A percentile compares a stretch with the other conserved stretches of the same genome.
phyloP scores from a whole-genome alignment of 306 rosid species.

The Ormosia emarginata region DNA sequence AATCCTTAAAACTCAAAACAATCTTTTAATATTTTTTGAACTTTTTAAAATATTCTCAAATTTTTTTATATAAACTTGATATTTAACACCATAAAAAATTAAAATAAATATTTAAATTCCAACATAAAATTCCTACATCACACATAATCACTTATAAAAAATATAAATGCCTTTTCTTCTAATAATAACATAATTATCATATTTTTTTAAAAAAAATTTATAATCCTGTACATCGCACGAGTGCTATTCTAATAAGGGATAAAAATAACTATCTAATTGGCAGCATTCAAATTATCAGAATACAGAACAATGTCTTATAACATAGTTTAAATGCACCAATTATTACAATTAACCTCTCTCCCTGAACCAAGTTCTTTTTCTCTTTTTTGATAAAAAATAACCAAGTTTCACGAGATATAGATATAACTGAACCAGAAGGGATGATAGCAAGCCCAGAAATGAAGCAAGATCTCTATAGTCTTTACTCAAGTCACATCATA shows the following conservation, averaged over 20 bases:
- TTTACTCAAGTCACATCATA: conserved; percentile 55
- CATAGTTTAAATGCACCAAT: not conserved
- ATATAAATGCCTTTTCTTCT: no score
- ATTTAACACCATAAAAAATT: no score
- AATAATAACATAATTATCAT: no score
- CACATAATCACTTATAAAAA: no score
- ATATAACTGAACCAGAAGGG: not conserved
- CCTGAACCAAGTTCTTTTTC: not conserved
- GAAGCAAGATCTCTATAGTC: not conserved
- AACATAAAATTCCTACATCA: no score
- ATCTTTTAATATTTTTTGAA: no score
- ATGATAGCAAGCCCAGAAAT: not conserved
- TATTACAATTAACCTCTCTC: conserved; percentile 9
- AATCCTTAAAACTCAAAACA: no score
- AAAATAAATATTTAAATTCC: no score
- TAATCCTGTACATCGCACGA: no score
- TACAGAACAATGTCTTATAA: not conserved
- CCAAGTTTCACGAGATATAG: not conserved
- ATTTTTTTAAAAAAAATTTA: no score
- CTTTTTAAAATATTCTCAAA: no score
- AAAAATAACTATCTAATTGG: not conserved
- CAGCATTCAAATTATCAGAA: not conserved
- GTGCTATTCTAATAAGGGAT: not conserved
- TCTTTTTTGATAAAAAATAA: not conserved
- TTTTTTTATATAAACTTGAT: no score